These are phyloP conservation scores for Zygosaccharomyces pseudobailii DNA, from an alignment of 1,139 yeast genomes.

Conservation along the genomic window DNA sequence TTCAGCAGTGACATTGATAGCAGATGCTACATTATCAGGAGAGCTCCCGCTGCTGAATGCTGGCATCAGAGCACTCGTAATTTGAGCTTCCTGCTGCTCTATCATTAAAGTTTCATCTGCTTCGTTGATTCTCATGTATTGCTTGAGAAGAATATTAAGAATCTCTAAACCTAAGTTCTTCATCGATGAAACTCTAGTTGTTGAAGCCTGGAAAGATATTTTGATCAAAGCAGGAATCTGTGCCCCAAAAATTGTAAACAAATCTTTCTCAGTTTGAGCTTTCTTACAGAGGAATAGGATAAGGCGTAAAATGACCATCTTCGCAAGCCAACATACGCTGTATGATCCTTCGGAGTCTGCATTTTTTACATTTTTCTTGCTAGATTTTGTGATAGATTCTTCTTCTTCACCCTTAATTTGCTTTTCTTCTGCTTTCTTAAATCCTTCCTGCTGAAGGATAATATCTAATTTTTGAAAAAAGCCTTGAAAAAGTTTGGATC, in stretches of 20 bases:
- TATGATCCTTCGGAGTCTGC: constrained; percentile 22
- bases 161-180: constrained; percentile 64
- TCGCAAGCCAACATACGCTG: constrained; percentile 28
- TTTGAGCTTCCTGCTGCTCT: constrained; percentile 93
- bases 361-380: constrained; percentile 23
- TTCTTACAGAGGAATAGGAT: constrained; percentile 47
- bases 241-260: constrained; percentile 43
- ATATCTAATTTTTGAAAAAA: constrained; percentile 17
- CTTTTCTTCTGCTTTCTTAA: constrained; percentile 21
- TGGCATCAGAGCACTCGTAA: constrained; percentile 84
- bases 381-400: constrained; percentile 37
- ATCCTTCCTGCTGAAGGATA: constrained; percentile 22
- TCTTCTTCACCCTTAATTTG: constrained; percentile 43
- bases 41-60: constrained; percentile 77
- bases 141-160: constrained; percentile 54
- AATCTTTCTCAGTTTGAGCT: constrained; percentile 40
- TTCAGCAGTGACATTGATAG: constrained; percentile 74
- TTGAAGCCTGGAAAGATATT: constrained; percentile 79
- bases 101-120: constrained; percentile 68
- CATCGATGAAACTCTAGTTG: constrained; percentile 59
- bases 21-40: constrained; percentile 69
- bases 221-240: constrained; percentile 69
- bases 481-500: constrained; percentile 33
- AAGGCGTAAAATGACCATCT: constrained; percentile 46
- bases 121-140: constrained; percentile 52